Evolutionary conservation across 2,329 filamentous ascomycete genomes (phyloP).

Genomic region (Diplodia corticola): DNA sequence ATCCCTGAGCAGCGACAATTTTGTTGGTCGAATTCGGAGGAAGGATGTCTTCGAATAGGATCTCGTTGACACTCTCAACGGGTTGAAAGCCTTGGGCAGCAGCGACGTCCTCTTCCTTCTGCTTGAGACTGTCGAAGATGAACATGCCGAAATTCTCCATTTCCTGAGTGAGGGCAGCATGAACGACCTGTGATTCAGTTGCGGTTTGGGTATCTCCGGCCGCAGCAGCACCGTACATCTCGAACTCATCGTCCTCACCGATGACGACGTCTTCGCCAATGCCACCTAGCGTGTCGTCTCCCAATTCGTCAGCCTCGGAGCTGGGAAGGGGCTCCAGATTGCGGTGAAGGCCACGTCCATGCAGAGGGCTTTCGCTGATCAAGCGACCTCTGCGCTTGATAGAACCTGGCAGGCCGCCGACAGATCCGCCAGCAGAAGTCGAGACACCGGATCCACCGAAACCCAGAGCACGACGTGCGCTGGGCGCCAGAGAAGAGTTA

Average conservation of each 20-base stretch:
- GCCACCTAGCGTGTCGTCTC: slow-evolving; percentile 28
- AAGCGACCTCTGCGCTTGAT: slow-evolving; percentile 51
- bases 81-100: slow-evolving; percentile 2
- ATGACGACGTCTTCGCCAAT: slow-evolving; percentile 32
- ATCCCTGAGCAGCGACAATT: slow-evolving; percentile 61
- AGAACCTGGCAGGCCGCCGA: slow-evolving; percentile 31
- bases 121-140: slow-evolving; percentile 39
- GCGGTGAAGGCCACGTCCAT: slow-evolving; percentile 48
- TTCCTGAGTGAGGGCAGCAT: slow-evolving; percentile 58
- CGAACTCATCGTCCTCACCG: slow-evolving; percentile 34
- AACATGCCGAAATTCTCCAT: slow-evolving; percentile 64
- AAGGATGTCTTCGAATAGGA: slow-evolving; percentile 71
- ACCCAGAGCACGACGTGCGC: slow-evolving; percentile 42
- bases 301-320: slow-evolving; percentile 30
- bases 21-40: slow-evolving; percentile 55
- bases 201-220: slow-evolving; percentile 53
- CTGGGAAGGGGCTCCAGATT: slow-evolving; percentile 33
- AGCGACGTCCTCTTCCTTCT: slow-evolving; percentile 38
- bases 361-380: slow-evolving; percentile 62
- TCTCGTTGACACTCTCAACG: slow-evolving; percentile 32
- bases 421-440: slow-evolving; percentile 36
- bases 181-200: slow-evolving; percentile 50
- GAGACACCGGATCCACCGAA: slow-evolving; percentile 33
- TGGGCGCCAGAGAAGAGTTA: slow-evolving; percentile 49
- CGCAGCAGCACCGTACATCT: slow-evolving; percentile 41